Evolutionary conservation across 805 yeast genomes (phyloP).

Genomic region (Kazachstania viticola): DNA sequence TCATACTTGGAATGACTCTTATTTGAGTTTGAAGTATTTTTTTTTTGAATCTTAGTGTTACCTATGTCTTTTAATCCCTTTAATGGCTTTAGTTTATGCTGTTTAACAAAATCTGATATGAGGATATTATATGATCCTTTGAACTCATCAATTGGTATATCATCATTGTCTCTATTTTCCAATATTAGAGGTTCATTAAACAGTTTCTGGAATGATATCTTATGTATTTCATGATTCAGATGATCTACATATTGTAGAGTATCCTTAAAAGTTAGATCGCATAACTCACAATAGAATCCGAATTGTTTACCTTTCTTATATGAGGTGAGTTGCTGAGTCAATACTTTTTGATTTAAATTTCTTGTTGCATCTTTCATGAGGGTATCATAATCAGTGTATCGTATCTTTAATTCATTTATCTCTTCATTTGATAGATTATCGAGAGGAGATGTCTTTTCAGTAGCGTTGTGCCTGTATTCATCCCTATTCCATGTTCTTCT

Average conservation of each 20-base stretch:
- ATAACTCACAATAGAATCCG: conserved; percentile 76
- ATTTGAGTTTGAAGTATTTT: conserved; percentile 1
- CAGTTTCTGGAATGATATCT: conserved; percentile 29
- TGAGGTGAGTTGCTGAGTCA: conserved; percentile 21
- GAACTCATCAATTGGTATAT: conserved; percentile 40
- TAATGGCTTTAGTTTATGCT: conserved; percentile 27
- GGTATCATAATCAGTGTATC: conserved; percentile 16
- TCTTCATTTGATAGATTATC: conserved; percentile 14
- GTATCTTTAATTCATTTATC: conserved; percentile 7
- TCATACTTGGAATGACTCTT: conserved; percentile 21
- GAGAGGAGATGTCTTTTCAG: conserved; percentile 8
- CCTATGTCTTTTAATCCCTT: too few relatives aligned
- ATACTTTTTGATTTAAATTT: conserved; percentile 26
- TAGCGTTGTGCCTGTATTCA: conserved; percentile 41
- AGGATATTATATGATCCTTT: conserved; percentile 28
- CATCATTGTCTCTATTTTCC: conserved; percentile 27
- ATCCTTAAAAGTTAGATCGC: conserved; percentile 75
- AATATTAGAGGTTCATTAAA: conserved; percentile 23
- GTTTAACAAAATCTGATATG: conserved; percentile 23
- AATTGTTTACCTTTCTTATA: conserved; percentile 45
- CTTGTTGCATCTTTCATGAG: conserved; percentile 18
- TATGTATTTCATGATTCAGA: conserved; percentile 63
- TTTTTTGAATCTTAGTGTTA: conserved; percentile 6
- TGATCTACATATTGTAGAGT: conserved; percentile 75
- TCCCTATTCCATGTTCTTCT: conserved; percentile 65